phyloP scores from a whole-genome alignment of 2,329 filamentous ascomycete species.

The Colletotrichum viniferum region DNA sequence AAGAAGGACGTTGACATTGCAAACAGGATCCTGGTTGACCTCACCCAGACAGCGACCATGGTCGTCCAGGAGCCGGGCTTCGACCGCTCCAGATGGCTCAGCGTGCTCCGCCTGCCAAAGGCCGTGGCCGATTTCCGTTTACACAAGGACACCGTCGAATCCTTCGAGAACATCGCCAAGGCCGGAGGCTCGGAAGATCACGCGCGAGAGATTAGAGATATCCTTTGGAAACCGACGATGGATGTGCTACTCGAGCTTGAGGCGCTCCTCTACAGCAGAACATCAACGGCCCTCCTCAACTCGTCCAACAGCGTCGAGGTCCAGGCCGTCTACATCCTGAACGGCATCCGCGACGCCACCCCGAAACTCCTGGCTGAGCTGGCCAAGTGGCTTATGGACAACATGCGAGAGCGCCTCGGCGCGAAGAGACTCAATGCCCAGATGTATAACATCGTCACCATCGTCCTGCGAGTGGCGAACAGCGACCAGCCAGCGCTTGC shows the following conservation, averaged over 20 bases:
- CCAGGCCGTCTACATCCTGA: conserved; percentile 21
- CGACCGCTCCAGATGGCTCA: neutral
- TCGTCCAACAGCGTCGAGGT: neutral
- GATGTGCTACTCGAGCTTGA: conserved; percentile 29
- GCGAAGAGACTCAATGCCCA: conserved; percentile 10
- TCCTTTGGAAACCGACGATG: conserved; percentile 36
- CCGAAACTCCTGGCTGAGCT: conserved; percentile 21
- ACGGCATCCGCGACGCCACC: neutral
- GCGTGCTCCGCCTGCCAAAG: neutral
- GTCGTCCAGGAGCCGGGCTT: conserved; percentile 15
- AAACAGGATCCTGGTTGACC: conserved; percentile 14
- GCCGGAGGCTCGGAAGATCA: neutral
- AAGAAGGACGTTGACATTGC: neutral
- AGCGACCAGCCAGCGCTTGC: conserved; percentile 35
- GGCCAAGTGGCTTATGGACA: conserved; percentile 23
- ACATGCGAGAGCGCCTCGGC: conserved; percentile 21
- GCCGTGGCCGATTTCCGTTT: conserved; percentile 1
- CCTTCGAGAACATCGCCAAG: neutral
- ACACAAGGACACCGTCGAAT: neutral
- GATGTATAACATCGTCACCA: conserved; percentile 18
- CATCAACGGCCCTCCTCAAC: conserved; percentile 6
- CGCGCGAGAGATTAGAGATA: neutral
- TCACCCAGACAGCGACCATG: conserved; percentile 7
- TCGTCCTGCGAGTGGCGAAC: conserved; percentile 26
- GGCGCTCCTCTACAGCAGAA: neutral